Conservation (phyloP, 2,329 filamentous ascomycete genomes). For the Lizonia empirigonia region DNA sequence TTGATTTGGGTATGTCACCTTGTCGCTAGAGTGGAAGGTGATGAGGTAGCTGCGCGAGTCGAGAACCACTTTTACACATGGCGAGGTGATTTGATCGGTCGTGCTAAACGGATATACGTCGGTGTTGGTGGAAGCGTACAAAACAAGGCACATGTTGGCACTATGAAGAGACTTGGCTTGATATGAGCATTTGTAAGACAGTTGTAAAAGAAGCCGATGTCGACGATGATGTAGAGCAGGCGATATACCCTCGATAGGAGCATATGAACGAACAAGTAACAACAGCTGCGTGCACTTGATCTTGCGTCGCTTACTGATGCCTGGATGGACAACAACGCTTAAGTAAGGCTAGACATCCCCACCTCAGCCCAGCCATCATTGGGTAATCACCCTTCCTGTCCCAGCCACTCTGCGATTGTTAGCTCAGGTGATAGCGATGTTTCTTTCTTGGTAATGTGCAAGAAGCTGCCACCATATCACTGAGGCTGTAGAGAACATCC, state of each 20-base stretch:
- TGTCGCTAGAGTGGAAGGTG: conserved; percentile 39
- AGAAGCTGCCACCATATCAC: background rate
- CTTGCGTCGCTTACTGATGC: background rate
- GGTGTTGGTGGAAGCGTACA: conserved; percentile 24
- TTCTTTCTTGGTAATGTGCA: background rate
- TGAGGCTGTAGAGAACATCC: background rate
- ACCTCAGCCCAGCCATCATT: conserved; percentile 5
- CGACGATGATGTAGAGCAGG: background rate
- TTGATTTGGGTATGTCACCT: conserved; percentile 39
- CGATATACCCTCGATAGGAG: conserved; percentile 8
- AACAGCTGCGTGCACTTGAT: background rate
- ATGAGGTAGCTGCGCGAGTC: conserved; percentile 32
- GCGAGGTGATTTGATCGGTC: conserved; percentile 37
- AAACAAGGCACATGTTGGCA: conserved; percentile 33
- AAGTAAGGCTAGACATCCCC: too few species aligned
- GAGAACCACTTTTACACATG: conserved; percentile 35
- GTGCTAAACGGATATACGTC: conserved; percentile 27
- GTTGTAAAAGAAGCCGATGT: background rate
- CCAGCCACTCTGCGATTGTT: conserved; percentile 1
- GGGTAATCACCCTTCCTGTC: background rate
- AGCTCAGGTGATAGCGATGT: background rate
- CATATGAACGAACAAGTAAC: background rate
- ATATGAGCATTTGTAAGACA: conserved; percentile 18
- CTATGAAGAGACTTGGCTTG: conserved; percentile 39
- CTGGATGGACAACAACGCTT: conserved; percentile 2